Evolutionary conservation across 139 green algal species (phyloP), one percentile per base, ranked within the genome.

Genomic region (Nannochloris sp.): DNA sequence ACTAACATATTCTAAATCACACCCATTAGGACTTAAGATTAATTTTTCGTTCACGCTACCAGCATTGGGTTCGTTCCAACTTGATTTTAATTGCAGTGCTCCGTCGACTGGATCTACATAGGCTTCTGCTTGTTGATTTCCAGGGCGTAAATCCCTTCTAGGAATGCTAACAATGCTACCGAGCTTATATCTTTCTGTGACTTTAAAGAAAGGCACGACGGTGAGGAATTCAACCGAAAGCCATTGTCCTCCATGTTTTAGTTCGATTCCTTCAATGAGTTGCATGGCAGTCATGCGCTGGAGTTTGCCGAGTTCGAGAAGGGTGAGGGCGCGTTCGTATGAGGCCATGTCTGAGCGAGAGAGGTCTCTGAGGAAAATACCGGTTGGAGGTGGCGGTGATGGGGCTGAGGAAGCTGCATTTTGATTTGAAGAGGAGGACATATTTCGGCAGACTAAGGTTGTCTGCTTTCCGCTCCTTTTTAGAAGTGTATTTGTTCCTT

Each of bases 141-240:
- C 70, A 14, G 19, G 6, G 8, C 54, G 37, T 61, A 72, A 27
- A 54, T 76, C 70, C 12, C 70, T 38, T 19, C 70, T 25, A 6
- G 19, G 10, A 38, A 61, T 67, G 37, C 23, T 55, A 25, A 32
- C 38, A 12, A 13, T 12, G 0, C 12, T 23, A 2, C 15, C 45
- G 4, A 70, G 31, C 9, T 29, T 31, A 19, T 63, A 67, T 1
- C 6, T 10, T 44, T 76, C 70, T 0, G 24, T 58, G 12, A 78
- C 54, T 36, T 78, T 71, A 38, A 79, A 80, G 36, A 80, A 80
- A 1, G 73, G 73, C 6, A 80, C 73, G 3, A 80, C 73, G 46
- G 61, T 80, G n/a, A 80, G 55, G 60, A 70, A 80, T 42, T 39
- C 39, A 19, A 80, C 36, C 3, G 53, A 37, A 4, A 67, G 30